A percentile compares a stretch with the other conserved stretches of the same genome.
Conservation (phyloP, 1,284 basidiomycete genomes). For the Heterobasidion annosum region DNA sequence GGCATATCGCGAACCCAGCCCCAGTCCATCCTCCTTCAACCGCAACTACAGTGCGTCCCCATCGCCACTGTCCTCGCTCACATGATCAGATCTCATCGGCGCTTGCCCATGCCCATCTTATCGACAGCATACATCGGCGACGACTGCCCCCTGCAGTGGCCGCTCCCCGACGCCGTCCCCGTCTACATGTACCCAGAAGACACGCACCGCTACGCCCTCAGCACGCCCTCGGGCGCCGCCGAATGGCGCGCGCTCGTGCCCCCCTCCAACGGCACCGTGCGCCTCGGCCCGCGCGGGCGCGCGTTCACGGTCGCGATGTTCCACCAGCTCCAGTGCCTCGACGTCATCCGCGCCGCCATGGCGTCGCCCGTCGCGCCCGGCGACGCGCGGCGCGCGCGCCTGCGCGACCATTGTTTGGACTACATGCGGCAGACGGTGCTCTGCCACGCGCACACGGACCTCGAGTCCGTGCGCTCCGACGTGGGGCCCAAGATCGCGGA, state of each 20-base stretch:
- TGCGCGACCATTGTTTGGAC: not conserved
- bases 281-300: not conserved
- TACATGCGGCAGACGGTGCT: not conserved
- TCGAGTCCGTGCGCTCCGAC: not conserved
- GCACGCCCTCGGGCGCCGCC: not conserved
- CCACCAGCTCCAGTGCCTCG: slow-evolving; percentile 1
- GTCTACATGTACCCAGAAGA: not conserved
- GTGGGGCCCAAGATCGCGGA: not conserved
- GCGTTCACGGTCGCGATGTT: not conserved
- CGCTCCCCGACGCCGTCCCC: not conserved
- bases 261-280: not conserved
- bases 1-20: not conserved
- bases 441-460: not conserved
- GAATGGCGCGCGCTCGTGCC: slow-evolving; percentile 1
- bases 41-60: not conserved
- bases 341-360: not conserved
- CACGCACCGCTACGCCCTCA: not conserved
- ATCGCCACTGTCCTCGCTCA: not conserved
- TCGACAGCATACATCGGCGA: not conserved
- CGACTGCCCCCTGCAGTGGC: not conserved
- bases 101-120: not conserved
- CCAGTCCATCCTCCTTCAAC: not conserved
- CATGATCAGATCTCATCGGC: not conserved
- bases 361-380: not conserved
- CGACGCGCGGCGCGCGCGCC: not conserved